phyloP scores from a whole-genome alignment of 352 stramenopile species.

The Phytophthora fragariaefolia region DNA sequence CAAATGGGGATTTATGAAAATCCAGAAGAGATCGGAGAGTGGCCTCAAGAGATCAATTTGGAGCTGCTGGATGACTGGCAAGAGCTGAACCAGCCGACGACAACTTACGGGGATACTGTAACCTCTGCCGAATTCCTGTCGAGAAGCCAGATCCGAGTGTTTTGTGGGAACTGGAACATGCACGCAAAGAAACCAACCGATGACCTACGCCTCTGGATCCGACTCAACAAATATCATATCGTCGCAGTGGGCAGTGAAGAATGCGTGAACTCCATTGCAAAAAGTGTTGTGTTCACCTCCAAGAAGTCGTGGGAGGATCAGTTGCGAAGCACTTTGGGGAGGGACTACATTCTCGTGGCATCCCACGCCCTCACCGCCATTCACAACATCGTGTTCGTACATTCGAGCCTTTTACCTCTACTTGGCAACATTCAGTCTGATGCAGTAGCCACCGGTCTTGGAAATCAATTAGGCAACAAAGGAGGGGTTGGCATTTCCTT shows the following conservation, averaged over 20 bases:
- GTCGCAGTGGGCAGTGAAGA: conserved; percentile 93
- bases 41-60: conserved; percentile 63
- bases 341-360: conserved; percentile 90
- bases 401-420: conserved; percentile 82
- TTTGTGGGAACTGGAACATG: conserved; percentile 89
- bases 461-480: conserved; percentile 97
- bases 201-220: conserved; percentile 74
- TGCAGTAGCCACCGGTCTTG: conserved; percentile 93
- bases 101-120: conserved; percentile 31
- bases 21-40: conserved; percentile 37
- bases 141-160: conserved; percentile 62
- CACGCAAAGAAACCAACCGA: conserved; percentile 74
- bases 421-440: conserved; percentile 90
- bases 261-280: conserved; percentile 93
- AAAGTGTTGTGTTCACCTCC: conserved; percentile 93
- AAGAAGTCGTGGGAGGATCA: conserved; percentile 86
- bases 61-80: conserved; percentile 59
- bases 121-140: conserved; percentile 50
- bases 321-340: conserved; percentile 63
- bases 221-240: conserved; percentile 86
- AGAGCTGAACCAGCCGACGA: conserved; percentile 48
- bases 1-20: conserved; percentile 29
- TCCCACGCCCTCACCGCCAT: conserved; percentile 93
- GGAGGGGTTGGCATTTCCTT: conserved; percentile 93
- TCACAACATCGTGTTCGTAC: conserved; percentile 94